Base-by-base conservation (phyloP, 176 grass and related monocot genomes). In the Ensete glaucum region DNA sequence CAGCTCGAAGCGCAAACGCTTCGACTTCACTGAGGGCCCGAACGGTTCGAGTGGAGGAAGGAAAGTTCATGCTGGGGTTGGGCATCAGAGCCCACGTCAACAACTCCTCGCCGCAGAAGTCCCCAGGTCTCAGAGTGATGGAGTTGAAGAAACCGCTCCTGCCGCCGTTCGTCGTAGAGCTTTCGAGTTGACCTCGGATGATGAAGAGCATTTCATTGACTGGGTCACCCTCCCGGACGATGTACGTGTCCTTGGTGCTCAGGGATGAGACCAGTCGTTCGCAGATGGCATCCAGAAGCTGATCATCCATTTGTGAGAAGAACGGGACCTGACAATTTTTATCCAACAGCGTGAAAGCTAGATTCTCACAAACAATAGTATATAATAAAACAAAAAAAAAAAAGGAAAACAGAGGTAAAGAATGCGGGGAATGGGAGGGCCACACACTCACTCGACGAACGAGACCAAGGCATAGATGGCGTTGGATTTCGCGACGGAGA, bases 231-330 rank as follows among this genome's bases (percentile, higher is more conserved):
- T 96, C 93, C 0, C 93, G 81, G 11, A 96, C 87, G 66, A 96
- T 92, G 76, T 92, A 92, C 1, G 93, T 85, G 70, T 90, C 83
- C 71, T 96, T 96, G 67, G 93, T 96, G 83, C 83, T 92, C 59
- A 96, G 85, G 11, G 93, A 86, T 0, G 93, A 96, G 0, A 92
- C 89, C 2, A 96, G 79, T 1, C 93, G 89, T 76, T 96, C 93
- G 72, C 89, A 96, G 72, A 96, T 96, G 66, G 93, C 93, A 71
- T 96, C 93, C 15, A 96, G 85, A 8, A 96, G 81, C 77, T 96
- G 93, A 59, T 76, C 93, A 56, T 96, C 93, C 93, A 96, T 96
- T 89, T 96, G 89, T 11, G 93, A 88, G 81, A 96, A 96, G 81
- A 96, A 96, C 52, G 93, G 89, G 34, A 96, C 93, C 79, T 91